Evolutionary conservation across 2,329 filamentous ascomycete genomes (phyloP).

Genomic region (Beauveria sp.): DNA sequence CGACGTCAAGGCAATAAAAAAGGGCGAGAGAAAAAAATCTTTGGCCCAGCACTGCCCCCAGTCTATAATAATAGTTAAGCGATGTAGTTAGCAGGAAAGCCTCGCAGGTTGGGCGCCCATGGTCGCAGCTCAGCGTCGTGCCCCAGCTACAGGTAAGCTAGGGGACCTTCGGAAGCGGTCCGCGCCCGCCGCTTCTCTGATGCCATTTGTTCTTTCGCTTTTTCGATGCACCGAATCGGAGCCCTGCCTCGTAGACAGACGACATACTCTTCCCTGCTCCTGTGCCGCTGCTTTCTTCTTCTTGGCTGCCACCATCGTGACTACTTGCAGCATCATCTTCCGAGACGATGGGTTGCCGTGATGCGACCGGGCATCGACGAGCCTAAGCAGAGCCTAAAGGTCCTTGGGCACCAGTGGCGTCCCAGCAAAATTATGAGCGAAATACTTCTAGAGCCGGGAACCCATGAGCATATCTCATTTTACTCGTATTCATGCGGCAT

Average conservation of each 20-base stretch:
- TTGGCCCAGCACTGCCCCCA: conserved; percentile 1
- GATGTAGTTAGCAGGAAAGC: not conserved
- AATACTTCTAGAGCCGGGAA: not conserved
- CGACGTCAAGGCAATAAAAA: not conserved
- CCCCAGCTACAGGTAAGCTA: not conserved
- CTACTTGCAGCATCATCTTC: not conserved
- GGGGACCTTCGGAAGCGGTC: not conserved
- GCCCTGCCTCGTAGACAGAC: not conserved
- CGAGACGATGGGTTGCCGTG: not conserved
- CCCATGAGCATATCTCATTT: not conserved
- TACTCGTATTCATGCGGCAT: conserved; percentile 1
- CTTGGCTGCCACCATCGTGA: conserved; percentile 6
- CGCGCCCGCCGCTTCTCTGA: not conserved
- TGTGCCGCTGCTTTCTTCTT: not conserved
- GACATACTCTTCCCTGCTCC: not conserved
- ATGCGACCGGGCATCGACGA: not conserved
- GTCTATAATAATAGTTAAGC: not conserved
- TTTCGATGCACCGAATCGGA: conserved; percentile 3
- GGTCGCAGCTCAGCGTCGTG: not conserved
- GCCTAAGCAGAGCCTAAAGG: conserved; percentile 1
- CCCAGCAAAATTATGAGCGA: not conserved
- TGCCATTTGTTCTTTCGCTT: not conserved
- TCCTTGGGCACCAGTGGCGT: conserved; percentile 9
- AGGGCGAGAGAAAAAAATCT: not conserved
- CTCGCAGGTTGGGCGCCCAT: conserved; percentile 4